Percentiles rank a stretch among this genome's conserved stretches.
These are phyloP conservation scores for Penicillium sp. DNA, from an alignment of 2,329 filamentous ascomycete genomes.

Conservation along the genomic window DNA sequence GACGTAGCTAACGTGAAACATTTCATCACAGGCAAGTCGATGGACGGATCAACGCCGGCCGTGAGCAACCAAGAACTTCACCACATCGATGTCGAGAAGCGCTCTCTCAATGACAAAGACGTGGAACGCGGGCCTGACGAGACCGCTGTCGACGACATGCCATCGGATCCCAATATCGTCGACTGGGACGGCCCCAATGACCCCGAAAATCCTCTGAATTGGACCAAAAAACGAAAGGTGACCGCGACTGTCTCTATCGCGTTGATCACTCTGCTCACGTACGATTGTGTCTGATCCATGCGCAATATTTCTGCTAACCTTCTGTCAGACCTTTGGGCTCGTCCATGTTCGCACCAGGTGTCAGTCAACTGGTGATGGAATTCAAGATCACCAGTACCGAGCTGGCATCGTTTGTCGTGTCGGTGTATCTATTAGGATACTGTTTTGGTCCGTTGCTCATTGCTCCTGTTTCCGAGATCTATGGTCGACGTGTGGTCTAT, in stretches of 20 bases:
- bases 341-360: slow-evolving; percentile 44
- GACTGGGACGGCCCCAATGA: slow-evolving; percentile 57
- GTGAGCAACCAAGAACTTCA: slow-evolving; percentile 10
- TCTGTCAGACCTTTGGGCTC: slow-evolving; percentile 31
- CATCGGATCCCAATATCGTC: slow-evolving; percentile 47
- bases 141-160: background rate
- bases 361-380: slow-evolving; percentile 41
- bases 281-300: background rate
- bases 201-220: slow-evolving; percentile 30
- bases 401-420: slow-evolving; percentile 51
- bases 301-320: too few relatives aligned
- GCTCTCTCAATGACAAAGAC: slow-evolving; percentile 9
- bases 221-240: slow-evolving; percentile 39
- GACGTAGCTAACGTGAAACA: too few relatives aligned
- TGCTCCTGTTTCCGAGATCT: slow-evolving; percentile 58
- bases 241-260: slow-evolving; percentile 46
- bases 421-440: slow-evolving; percentile 58
- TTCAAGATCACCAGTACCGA: slow-evolving; percentile 43
- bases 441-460: slow-evolving; percentile 54
- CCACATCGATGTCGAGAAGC: slow-evolving; percentile 6
- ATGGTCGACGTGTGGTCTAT: slow-evolving; percentile 55
- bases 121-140: background rate
- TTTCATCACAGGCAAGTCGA: slow-evolving; percentile 7
- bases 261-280: slow-evolving; percentile 34
- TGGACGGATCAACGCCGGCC: slow-evolving; percentile 15